These are phyloP conservation scores for Apiotrichum sp. DNA, from an alignment of 1,284 basidiomycete species.

Conservation along the genomic window DNA sequence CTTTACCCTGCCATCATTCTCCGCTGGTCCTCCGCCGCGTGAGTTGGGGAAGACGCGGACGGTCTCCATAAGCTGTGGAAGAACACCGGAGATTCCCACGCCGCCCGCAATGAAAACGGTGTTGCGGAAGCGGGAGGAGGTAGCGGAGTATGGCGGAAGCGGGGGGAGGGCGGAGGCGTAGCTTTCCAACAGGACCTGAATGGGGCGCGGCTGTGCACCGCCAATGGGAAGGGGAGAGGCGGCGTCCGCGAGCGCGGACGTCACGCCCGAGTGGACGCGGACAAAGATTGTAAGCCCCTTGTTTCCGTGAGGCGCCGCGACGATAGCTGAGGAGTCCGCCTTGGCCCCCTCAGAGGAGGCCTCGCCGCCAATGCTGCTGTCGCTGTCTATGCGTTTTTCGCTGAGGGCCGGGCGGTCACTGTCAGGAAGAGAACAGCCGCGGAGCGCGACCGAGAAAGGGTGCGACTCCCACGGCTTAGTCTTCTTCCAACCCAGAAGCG, in stretches of 20 bases:
- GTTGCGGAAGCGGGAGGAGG: constrained; percentile 5
- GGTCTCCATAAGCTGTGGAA: constrained; percentile 8
- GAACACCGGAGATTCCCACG: constrained; percentile 27
- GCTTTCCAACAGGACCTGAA: neutral
- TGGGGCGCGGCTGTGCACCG: neutral
- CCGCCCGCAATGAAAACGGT: constrained; percentile 28
- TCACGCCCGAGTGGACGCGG: too few relatives aligned
- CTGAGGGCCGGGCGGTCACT: too few relatives aligned
- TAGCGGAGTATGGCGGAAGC: constrained; percentile 13
- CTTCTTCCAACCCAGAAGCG: neutral
- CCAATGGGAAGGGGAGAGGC: too few relatives aligned
- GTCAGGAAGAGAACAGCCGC: too few relatives aligned
- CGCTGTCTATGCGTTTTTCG: constrained; percentile 6
- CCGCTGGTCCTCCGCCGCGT: too few relatives aligned
- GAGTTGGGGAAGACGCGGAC: too few relatives aligned
- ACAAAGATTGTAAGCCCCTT: too few relatives aligned
- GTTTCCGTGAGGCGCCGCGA: too few relatives aligned
- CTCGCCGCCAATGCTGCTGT: neutral
- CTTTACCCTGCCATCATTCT: neutral
- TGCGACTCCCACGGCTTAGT: constrained; percentile 28
- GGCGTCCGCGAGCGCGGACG: too few relatives aligned
- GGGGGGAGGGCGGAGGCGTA: neutral
- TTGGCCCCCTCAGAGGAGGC: neutral
- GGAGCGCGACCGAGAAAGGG: constrained; percentile 26
- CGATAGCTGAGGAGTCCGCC: neutral